Evolutionary conservation across 2,329 filamentous ascomycete genomes (phyloP), one percentile per base, ranked within the genome.

Genomic region (Epichloe sp.): DNA sequence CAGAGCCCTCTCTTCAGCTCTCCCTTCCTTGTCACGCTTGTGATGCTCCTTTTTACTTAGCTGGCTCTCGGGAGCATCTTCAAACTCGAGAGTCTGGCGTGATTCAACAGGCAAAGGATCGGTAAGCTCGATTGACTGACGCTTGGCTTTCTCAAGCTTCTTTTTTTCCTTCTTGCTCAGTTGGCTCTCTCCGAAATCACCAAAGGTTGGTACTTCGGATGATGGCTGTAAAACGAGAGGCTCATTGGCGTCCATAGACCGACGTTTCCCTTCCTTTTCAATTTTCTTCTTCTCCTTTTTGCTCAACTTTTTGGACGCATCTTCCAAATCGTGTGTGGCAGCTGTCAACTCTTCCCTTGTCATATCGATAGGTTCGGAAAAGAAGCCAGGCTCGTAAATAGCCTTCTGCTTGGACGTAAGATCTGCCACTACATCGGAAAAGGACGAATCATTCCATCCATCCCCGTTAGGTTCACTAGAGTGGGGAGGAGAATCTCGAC

Each of bases 401-500:
- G 54, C 14, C 44, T 52, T 48, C 40, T 48, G 47, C 21, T 50
- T 52, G 17, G 52, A 45, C 10, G 51, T 50, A 46, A 74, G 58
- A 50, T 76, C 72, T 3, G 68, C 63, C 8, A 71, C 68, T 4
- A 71, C 73, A 56, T 78, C 74, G 1, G 70, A 69, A 51, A 70
- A 75, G 5, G 79, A 73, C 15, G 67, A 67, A 50, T 68, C 67
- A 57, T 81, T 80, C 52, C 69, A 60, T n/a, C 57, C 55, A 51
- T 66, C 64, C 2, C 65, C 64, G 21, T 60, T 62, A 5, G 65
- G 58, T 48, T 77, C 75, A 56, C 79, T 75, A 4, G 79, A 77
- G 4, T 77, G 76, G 4, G 81, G 80, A 7, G 82, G 80, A 1
- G 82, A 84, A 49, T 79, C 76, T 31, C 83, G 79, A 48, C 73